Evolutionary conservation across 495 filamentous ascomycete species (phyloP).

Genomic region (Neurospora sp.): DNA sequence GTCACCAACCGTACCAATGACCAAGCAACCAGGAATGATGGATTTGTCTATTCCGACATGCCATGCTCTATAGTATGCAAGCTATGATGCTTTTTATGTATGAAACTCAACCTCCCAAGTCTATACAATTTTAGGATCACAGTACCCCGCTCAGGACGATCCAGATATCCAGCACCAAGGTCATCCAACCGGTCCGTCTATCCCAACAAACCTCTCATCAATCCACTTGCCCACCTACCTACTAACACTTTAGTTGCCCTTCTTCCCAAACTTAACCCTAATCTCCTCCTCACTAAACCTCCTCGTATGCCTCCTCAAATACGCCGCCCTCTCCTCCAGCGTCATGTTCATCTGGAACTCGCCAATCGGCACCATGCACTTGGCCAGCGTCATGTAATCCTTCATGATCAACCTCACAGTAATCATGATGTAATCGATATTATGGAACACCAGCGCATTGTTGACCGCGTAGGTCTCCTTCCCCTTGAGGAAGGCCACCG

Average conservation of each 20-base stretch:
- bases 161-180: neutral
- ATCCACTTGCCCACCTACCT: too few relatives aligned
- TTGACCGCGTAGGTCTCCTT: constrained; percentile 49
- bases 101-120: too few relatives aligned
- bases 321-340: constrained; percentile 45
- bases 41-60: too few relatives aligned
- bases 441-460: constrained; percentile 53
- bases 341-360: constrained; percentile 50
- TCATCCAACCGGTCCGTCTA: neutral
- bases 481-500: constrained; percentile 49
- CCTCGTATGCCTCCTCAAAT: constrained; percentile 53
- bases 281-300: constrained; percentile 51
- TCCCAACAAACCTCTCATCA: neutral
- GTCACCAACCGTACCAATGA: too few relatives aligned
- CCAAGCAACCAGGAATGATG: too few relatives aligned
- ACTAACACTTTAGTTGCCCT: neutral
- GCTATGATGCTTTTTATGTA: too few relatives aligned
- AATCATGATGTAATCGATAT: constrained; percentile 66
- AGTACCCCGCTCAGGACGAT: neutral
- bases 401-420: constrained; percentile 51
- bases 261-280: constrained; percentile 27
- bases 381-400: constrained; percentile 54
- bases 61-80: too few relatives aligned
- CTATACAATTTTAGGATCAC: too few relatives aligned
- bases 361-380: constrained; percentile 58